phyloP scores from a whole-genome alignment of 1,139 yeast genomes.

The Yamadazyma buinensis region DNA sequence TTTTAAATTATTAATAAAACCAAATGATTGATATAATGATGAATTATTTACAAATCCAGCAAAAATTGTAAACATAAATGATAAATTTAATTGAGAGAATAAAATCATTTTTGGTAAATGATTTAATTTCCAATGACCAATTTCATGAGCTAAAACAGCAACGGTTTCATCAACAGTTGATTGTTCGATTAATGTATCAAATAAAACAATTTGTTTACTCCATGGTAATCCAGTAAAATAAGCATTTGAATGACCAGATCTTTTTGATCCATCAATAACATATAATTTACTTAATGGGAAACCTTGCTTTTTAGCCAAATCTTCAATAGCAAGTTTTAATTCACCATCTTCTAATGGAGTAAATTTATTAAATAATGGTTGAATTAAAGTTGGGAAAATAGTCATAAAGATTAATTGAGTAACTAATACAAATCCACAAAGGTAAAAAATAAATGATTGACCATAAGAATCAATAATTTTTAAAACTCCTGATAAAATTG shows the following conservation, averaged over 20 bases:
- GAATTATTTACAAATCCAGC: slow-evolving; percentile 74
- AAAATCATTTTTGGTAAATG: slow-evolving; percentile 74
- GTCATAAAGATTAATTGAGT: slow-evolving; percentile 74
- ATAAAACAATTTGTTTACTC: slow-evolving; percentile 92
- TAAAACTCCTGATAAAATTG: slow-evolving; percentile 69
- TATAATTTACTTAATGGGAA: slow-evolving; percentile 85
- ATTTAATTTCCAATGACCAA: slow-evolving; percentile 93
- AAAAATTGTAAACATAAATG: slow-evolving; percentile 65
- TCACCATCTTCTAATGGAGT: slow-evolving; percentile 91
- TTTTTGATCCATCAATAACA: slow-evolving; percentile 92
- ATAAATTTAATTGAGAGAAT: slow-evolving; percentile 61
- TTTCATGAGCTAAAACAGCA: slow-evolving; percentile 94
- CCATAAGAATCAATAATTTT: slow-evolving; percentile 80
- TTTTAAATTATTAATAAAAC: slow-evolving; percentile 51
- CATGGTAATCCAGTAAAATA: slow-evolving; percentile 95
- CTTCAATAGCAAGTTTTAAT: slow-evolving; percentile 75
- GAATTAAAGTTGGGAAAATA: slow-evolving; percentile 75
- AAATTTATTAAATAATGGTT: slow-evolving; percentile 88
- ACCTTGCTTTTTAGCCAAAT: slow-evolving; percentile 65
- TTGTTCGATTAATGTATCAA: slow-evolving; percentile 82
- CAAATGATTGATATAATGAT: slow-evolving; percentile 76
- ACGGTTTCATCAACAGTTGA: slow-evolving; percentile 77
- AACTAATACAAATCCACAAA: slow-evolving; percentile 65
- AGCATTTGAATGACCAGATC: slow-evolving; percentile 95
- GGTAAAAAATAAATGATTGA: slow-evolving; percentile 73